A percentile compares a stretch with the other conserved stretches of the same genome.
phyloP scores from a whole-genome alignment of 2,329 filamentous ascomycete genomes.

The Eutypa lata region DNA sequence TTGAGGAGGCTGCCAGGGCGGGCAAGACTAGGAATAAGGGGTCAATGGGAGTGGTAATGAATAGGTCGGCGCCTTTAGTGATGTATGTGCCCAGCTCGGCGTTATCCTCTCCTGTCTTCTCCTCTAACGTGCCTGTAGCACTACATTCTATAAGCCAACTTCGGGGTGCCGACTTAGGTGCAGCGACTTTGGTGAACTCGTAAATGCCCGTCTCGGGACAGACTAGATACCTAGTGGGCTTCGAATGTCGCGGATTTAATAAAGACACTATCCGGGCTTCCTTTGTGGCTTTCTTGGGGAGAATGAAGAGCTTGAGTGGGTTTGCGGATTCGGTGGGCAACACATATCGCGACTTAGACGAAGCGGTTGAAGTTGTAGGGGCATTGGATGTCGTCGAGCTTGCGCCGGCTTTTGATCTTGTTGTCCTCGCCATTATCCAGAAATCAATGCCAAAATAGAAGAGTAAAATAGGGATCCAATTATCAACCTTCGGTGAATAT shows the following conservation, averaged over 20 bases:
- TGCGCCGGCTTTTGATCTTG: slow-evolving; percentile 40
- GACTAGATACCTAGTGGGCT: slow-evolving; percentile 57
- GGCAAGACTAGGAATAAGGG: slow-evolving; percentile 81
- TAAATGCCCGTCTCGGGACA: slow-evolving; percentile 61
- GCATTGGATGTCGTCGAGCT: slow-evolving; percentile 24
- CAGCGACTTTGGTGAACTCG: slow-evolving; percentile 59
- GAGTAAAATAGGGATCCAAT: neutral
- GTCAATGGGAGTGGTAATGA: slow-evolving; percentile 80
- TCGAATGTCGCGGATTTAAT: slow-evolving; percentile 54
- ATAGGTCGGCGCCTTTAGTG: slow-evolving; percentile 68
- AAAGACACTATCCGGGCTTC: slow-evolving; percentile 58
- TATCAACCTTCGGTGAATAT: neutral
- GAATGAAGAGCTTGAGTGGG: slow-evolving; percentile 56
- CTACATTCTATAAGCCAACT: slow-evolving; percentile 58
- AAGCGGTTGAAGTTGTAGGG: slow-evolving; percentile 16
- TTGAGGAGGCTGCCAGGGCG: slow-evolving; percentile 50
- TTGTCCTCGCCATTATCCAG: slow-evolving; percentile 44
- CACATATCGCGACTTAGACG: slow-evolving; percentile 36
- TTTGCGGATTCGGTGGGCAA: slow-evolving; percentile 38
- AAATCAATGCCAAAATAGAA: neutral
- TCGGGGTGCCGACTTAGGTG: slow-evolving; percentile 50
- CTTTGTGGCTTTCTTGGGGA: slow-evolving; percentile 53
- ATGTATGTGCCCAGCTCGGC: slow-evolving; percentile 37
- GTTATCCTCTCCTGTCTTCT: slow-evolving; percentile 15
- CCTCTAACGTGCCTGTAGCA: slow-evolving; percentile 3